Evolutionary conservation across 208 protist genomes (phyloP).

Genomic region (Leishmania guyanensis): DNA sequence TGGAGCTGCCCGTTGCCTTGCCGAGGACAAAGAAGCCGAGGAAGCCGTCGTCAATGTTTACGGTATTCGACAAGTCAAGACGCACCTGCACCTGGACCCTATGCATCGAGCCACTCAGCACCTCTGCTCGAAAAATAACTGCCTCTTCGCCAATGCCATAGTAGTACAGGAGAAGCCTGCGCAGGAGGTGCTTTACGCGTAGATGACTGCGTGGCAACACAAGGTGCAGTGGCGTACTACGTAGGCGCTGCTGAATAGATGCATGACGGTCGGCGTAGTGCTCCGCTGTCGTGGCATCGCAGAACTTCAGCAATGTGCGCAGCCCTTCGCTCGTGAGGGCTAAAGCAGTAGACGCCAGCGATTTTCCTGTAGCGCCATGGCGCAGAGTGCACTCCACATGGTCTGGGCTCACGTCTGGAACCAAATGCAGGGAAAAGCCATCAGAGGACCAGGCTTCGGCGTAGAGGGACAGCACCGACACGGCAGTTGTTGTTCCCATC

Average conservation of each 20-base stretch:
- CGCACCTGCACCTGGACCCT: constrained; percentile 9
- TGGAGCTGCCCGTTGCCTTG: constrained; percentile 34
- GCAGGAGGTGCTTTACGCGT: constrained; percentile 51
- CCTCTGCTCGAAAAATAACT: constrained; percentile 27
- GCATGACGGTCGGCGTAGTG: constrained; percentile 14
- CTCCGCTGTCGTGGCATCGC: constrained; percentile 9
- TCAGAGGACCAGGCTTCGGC: constrained; percentile 11
- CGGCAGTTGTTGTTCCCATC: neutral
- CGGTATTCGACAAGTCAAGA: neutral
- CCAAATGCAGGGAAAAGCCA: constrained; percentile 17
- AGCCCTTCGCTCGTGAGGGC: constrained; percentile 13
- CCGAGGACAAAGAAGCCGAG: constrained; percentile 24
- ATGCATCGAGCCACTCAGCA: constrained; percentile 6
- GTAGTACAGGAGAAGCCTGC: constrained; percentile 55
- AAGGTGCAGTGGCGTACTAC: constrained; percentile 44
- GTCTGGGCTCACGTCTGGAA: neutral
- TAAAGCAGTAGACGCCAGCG: constrained; percentile 3
- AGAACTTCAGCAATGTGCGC: constrained; percentile 23
- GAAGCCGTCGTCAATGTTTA: too few relatives aligned
- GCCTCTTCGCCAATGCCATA: constrained; percentile 54
- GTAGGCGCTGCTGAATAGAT: constrained; percentile 13
- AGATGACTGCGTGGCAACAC: constrained; percentile 48
- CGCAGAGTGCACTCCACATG: constrained; percentile 14
- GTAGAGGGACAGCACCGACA: constrained; percentile 28
- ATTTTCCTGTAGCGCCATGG: neutral